phyloP scores from a whole-genome alignment of 495 filamentous ascomycete species.

The Xylaria longipes region DNA sequence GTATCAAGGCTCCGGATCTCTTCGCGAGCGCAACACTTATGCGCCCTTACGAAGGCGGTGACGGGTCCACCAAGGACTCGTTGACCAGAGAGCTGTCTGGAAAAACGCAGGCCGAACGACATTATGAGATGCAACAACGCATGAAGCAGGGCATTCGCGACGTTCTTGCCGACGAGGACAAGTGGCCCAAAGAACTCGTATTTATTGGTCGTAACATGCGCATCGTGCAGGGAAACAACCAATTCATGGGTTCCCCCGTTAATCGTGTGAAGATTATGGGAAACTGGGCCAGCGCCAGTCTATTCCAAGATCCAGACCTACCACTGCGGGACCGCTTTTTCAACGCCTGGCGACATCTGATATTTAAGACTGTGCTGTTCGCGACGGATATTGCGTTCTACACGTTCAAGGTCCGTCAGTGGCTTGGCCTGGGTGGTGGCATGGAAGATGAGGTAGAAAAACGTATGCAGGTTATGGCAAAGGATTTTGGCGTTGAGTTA shows the following conservation, averaged over 20 bases:
- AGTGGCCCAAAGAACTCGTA: slow-evolving; percentile 91
- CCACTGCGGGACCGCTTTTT: slow-evolving; percentile 52
- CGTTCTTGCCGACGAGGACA: slow-evolving; percentile 84
- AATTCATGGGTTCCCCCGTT: slow-evolving; percentile 87
- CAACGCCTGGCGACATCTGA: slow-evolving; percentile 69
- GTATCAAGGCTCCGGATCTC: slow-evolving; percentile 84
- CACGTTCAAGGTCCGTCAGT: slow-evolving; percentile 76
- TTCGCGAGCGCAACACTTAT: slow-evolving; percentile 91
- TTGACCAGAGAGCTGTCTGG: slow-evolving; percentile 60
- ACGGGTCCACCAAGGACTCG: slow-evolving; percentile 64
- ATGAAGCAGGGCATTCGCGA: slow-evolving; percentile 85
- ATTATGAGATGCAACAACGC: slow-evolving; percentile 84
- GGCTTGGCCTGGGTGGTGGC: slow-evolving; percentile 73
- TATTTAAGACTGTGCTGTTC: slow-evolving; percentile 81
- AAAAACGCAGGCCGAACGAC: slow-evolving; percentile 67
- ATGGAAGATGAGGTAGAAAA: slow-evolving; percentile 96
- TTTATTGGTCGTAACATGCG: slow-evolving; percentile 96
- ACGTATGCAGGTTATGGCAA: slow-evolving; percentile 84
- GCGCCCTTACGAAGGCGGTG: slow-evolving; percentile 88
- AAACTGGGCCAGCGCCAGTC: slow-evolving; percentile 80
- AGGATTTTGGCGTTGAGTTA: slow-evolving; percentile 88
- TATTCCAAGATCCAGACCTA: slow-evolving; percentile 66
- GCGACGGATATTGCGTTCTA: slow-evolving; percentile 84
- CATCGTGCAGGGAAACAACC: slow-evolving; percentile 75
- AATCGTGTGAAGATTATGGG: slow-evolving; percentile 96